These are phyloP conservation scores for Tylopilus sp. DNA, from an alignment of 1,284 basidiomycete species.

Conservation along the genomic window DNA sequence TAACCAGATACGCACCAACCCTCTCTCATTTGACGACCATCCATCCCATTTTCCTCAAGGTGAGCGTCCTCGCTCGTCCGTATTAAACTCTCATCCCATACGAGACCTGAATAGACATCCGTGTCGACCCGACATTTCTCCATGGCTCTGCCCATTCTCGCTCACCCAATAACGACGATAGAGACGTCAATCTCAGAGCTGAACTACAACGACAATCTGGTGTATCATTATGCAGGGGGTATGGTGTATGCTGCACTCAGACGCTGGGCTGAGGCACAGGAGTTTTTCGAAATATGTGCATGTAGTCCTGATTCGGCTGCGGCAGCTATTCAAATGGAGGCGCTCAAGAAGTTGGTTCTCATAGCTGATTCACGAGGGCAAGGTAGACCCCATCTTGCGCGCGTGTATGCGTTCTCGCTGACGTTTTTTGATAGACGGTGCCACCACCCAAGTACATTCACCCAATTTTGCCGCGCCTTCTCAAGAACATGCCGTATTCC, in stretches of 20 bases:
- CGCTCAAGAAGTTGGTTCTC: slow-evolving; percentile 74
- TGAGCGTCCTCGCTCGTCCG: slow-evolving; percentile 24
- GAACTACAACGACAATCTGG: slow-evolving; percentile 67
- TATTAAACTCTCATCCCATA: not conserved
- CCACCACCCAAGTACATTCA: slow-evolving; percentile 67
- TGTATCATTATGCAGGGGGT: slow-evolving; percentile 74
- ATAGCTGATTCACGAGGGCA: slow-evolving; percentile 71
- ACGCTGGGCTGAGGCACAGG: slow-evolving; percentile 60
- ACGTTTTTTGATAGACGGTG: slow-evolving; percentile 39
- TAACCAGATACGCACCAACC: slow-evolving; percentile 56
- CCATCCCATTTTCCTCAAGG: slow-evolving; percentile 57
- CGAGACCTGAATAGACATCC: slow-evolving; percentile 28
- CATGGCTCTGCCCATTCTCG: slow-evolving; percentile 54
- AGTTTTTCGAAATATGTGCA: slow-evolving; percentile 73
- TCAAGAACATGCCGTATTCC: slow-evolving; percentile 61
- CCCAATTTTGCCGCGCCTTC: slow-evolving; percentile 46
- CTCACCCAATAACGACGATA: slow-evolving; percentile 54
- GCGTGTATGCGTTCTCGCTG: not conserved
- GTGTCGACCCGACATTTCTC: slow-evolving; percentile 49
- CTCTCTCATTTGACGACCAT: slow-evolving; percentile 60
- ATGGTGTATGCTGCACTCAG: slow-evolving; percentile 57
- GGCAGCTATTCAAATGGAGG: slow-evolving; percentile 75
- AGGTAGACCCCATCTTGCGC: slow-evolving; percentile 37
- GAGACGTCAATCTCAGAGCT: slow-evolving; percentile 52
- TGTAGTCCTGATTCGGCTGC: slow-evolving; percentile 63